A percentile compares a stretch with the other conserved stretches of the same genome.
These are phyloP conservation scores for Gossypium arboreum DNA, from an alignment of 345 rosid genomes.

Conservation along the genomic window DNA sequence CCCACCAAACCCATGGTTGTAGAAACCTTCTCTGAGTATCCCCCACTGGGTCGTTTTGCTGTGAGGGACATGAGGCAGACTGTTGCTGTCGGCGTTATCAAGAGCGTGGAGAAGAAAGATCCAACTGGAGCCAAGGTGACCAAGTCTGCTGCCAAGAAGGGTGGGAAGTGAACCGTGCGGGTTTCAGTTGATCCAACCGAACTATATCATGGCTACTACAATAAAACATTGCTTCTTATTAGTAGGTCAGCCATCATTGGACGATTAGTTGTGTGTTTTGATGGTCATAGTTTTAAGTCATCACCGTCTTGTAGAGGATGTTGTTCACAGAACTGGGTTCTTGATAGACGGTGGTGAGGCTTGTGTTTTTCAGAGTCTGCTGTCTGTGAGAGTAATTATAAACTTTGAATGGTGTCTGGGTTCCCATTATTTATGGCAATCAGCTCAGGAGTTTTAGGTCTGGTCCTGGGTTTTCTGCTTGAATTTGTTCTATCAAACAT, in stretches of 20 bases:
- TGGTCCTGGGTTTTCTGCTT: not conserved
- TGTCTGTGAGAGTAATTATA: not conserved
- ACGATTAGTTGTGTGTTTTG: slow-evolving; percentile 10
- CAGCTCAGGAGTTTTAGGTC: slow-evolving; percentile 21
- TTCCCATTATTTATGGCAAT: no score
- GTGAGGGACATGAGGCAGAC: no score
- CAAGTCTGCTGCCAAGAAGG: slow-evolving; percentile 53
- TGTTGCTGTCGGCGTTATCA: no score
- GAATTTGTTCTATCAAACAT: not conserved
- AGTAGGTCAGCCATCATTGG: not conserved
- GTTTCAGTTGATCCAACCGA: not conserved
- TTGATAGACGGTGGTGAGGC: slow-evolving; percentile 35
- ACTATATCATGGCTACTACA: not conserved
- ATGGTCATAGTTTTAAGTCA: slow-evolving; percentile 4
- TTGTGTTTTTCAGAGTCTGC: not conserved
- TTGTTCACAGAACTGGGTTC: slow-evolving; percentile 47
- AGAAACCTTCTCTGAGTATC: slow-evolving; percentile 53
- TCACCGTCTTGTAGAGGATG: slow-evolving; percentile 15
- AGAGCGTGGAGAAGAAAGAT: no score
- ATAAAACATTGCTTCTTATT: slow-evolving; percentile 19
- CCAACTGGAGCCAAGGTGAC: no score
- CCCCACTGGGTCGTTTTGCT: no score
- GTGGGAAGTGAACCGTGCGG: slow-evolving; percentile 48
- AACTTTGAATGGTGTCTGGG: not conserved
- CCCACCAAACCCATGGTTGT: slow-evolving; percentile 93